A percentile compares a stretch with the other conserved stretches of the same genome.
These are phyloP conservation scores for Rhodotorula paludigena DNA, from an alignment of 768 basidiomycete genomes.

Conservation along the genomic window DNA sequence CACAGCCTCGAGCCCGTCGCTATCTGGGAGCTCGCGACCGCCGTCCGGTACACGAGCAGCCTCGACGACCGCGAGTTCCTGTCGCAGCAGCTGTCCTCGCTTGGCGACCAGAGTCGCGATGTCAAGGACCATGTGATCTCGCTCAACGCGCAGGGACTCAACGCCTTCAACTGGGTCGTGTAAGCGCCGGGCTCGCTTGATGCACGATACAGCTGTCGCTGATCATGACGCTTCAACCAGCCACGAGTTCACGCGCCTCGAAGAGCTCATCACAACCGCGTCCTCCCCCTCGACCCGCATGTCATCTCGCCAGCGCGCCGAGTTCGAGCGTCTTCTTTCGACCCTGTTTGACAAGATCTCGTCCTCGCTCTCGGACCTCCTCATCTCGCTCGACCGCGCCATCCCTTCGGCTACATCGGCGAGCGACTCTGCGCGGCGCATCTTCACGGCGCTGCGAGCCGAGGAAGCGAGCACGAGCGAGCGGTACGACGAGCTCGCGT, in stretches of 20 bases:
- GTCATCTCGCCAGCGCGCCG: not conserved
- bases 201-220: no score
- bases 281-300: not conserved
- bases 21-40: conserved; percentile 44
- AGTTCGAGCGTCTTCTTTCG: conserved; percentile 34
- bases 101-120: conserved; percentile 37
- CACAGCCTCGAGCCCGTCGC: conserved; percentile 41
- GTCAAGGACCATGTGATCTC: conserved; percentile 42
- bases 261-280: conserved; percentile 29
- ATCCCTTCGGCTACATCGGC: conserved; percentile 40
- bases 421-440: conserved; percentile 27
- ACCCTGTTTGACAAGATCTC: conserved; percentile 38
- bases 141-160: conserved; percentile 41
- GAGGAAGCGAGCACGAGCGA: conserved; percentile 9
- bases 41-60: conserved; percentile 36
- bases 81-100: conserved; percentile 11
- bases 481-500: conserved; percentile 13
- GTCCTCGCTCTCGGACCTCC: conserved; percentile 35
- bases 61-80: conserved; percentile 37
- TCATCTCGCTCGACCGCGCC: conserved; percentile 39
- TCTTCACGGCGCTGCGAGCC: conserved; percentile 27
- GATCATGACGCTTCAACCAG: not conserved
- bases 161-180: conserved; percentile 40
- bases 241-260: conserved; percentile 40
- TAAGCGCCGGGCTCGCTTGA: not conserved